Evolutionary conservation across 2,329 filamentous ascomycete genomes (phyloP).

Genomic region (Parascedosporium putredinis): DNA sequence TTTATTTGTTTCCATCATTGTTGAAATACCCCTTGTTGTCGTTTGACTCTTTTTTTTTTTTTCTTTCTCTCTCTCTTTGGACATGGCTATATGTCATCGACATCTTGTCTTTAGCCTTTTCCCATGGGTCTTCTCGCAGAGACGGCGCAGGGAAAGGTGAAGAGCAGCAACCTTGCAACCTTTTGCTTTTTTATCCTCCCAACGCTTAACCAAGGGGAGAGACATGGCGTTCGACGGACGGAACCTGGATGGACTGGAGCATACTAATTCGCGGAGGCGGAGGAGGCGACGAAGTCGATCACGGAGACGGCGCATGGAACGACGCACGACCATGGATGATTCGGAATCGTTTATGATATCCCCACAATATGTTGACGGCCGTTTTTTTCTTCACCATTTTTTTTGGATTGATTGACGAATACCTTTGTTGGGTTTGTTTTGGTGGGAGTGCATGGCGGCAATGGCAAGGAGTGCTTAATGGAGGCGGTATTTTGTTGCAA

Average conservation of each 20-base stretch:
- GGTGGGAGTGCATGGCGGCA: background rate
- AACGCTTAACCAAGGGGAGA: no score
- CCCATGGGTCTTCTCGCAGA: no score
- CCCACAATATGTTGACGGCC: slow-evolving; percentile 9
- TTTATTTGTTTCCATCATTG: slow-evolving; percentile 10
- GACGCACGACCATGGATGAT: slow-evolving; percentile 3
- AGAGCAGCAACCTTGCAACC: no score
- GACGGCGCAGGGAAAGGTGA: no score
- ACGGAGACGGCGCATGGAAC: background rate
- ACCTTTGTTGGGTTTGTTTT: slow-evolving; percentile 4
- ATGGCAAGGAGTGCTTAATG: no score
- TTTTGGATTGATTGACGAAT: slow-evolving; percentile 5
- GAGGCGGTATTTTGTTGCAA: no score
- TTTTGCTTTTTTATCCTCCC: no score
- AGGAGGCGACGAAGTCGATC: background rate
- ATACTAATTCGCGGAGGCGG: background rate
- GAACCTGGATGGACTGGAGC: background rate
- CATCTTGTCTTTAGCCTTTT: background rate
- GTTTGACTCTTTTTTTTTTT: slow-evolving; percentile 5
- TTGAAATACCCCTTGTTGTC: slow-evolving; percentile 5
- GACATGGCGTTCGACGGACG: background rate
- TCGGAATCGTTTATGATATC: slow-evolving; percentile 6
- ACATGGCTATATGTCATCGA: background rate
- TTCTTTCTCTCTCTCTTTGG: background rate
- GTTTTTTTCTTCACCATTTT: slow-evolving; percentile 6